Conservation (phyloP, 1,139 yeast genomes). For the Blastobotrys illinoisensis region DNA sequence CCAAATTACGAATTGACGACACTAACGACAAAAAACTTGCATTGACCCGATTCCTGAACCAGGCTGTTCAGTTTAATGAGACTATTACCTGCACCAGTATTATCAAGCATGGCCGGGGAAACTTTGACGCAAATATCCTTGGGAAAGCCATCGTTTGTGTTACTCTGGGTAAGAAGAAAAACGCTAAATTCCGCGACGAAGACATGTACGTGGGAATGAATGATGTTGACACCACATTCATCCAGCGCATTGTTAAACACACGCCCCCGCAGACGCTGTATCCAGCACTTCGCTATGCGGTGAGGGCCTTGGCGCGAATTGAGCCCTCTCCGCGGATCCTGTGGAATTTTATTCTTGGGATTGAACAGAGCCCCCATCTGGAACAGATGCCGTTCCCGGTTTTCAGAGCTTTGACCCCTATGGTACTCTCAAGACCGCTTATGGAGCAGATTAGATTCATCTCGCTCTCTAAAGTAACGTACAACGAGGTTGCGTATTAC, state of each 20-base stretch:
- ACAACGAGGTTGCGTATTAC: background rate
- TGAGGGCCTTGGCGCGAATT: background rate
- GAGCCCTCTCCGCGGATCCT: conserved; percentile 14
- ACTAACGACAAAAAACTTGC: background rate
- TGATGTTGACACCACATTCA: conserved; percentile 16
- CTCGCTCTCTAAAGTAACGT: background rate
- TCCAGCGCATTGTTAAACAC: conserved; percentile 10
- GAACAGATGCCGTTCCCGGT: background rate
- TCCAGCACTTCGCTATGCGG: conserved; percentile 2
- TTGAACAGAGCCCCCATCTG: conserved; percentile 6
- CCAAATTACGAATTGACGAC: background rate
- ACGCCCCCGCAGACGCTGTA: conserved; percentile 5
- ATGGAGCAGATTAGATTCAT: background rate
- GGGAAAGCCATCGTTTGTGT: conserved; percentile 20
- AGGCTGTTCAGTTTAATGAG: conserved; percentile 4
- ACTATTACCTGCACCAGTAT: conserved; percentile 4
- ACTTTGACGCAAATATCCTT: conserved; percentile 9
- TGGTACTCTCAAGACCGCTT: conserved; percentile 1
- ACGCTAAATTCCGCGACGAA: conserved; percentile 2
- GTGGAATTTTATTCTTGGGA: conserved; percentile 23
- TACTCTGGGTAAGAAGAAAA: conserved; percentile 19
- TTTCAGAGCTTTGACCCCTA: background rate
- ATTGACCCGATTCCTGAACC: conserved; percentile 4
- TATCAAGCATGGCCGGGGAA: conserved; percentile 8
- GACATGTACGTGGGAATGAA: conserved; percentile 7